A percentile compares a stretch with the other conserved stretches of the same genome.
Conservation (phyloP, 2,329 filamentous ascomycete species). For the Ploettnerulaceae sp. region DNA sequence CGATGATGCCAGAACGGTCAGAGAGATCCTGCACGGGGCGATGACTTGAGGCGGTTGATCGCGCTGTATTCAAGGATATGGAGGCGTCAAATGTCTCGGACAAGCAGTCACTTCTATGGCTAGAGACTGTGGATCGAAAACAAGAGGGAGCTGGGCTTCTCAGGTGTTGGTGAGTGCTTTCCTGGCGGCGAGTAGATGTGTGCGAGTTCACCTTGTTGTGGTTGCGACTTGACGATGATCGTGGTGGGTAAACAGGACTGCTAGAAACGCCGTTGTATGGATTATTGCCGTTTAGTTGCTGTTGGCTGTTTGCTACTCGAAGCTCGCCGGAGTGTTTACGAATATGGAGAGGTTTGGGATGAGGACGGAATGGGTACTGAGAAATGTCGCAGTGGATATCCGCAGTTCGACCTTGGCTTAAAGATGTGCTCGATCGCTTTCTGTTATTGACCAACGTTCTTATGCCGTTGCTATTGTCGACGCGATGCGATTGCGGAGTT, state of each 20-base stretch:
- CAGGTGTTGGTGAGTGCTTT: too few species aligned
- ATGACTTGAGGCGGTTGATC: constrained; percentile 15
- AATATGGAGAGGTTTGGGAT: constrained; percentile 20
- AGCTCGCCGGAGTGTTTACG: constrained; percentile 19
- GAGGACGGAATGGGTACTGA: background rate
- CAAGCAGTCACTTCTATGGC: background rate
- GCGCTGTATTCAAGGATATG: constrained; percentile 1
- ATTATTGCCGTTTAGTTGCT: constrained; percentile 7
- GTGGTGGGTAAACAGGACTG: constrained; percentile 11
- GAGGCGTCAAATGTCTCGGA: constrained; percentile 7
- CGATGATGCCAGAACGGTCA: constrained; percentile 23
- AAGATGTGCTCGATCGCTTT: background rate
- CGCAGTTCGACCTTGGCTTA: background rate
- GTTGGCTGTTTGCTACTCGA: constrained; percentile 8
- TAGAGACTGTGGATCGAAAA: constrained; percentile 7
- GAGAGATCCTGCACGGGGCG: constrained; percentile 10
- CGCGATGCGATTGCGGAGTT: background rate
- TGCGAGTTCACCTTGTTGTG: background rate
- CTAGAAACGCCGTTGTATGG: constrained; percentile 5
- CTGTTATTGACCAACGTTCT: constrained; percentile 2
- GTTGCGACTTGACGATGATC: constrained; percentile 13
- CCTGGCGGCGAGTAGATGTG: constrained; percentile 2
- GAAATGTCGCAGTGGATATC: background rate
- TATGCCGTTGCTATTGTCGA: constrained; percentile 5
- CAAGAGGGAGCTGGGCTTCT: constrained; percentile 11